Evolutionary conservation across 179 eudicot genomes (phyloP), one percentile per base, ranked within the genome.

Genomic region (Silene coronaria): DNA sequence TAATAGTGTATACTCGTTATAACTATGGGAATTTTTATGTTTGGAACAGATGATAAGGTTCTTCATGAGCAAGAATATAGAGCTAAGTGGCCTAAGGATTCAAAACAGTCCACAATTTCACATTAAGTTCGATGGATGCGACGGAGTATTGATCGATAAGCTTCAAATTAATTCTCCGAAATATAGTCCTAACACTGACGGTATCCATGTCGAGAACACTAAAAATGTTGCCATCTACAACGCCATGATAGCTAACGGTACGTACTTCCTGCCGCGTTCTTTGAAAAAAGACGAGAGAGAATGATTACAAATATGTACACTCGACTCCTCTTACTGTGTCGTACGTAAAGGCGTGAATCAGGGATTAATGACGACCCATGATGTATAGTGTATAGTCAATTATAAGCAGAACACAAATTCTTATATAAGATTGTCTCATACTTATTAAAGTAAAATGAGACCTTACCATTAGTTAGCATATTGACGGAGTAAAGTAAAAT

Each of bases 91-190:
- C 13, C 46, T 95, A 71, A 75, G 97, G 59, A 88, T 95, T 61
- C 96, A 89, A 78, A 95, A 95, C 78, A 91, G 99, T 71, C 99
- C 99, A 2, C 85, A 86, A 69, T 95, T 95, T 86, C 99, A 95
- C 84, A 82, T 95, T 80, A 95, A 95, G 78, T 95, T 95, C 42
- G 99, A 95, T 67, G 99, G 97, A 6, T 95, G 99, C 61, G 84
- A 91, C 75, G 97, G 96, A 6, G 97, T 95, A 1, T 67, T 71
- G 55, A 93, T 95, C 55, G 88, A 95, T 59, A 89, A 84, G 80
- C 53, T 95, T 27, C 92, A 96, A 59, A 95, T 95, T 17, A 84
- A 90, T 67, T 89, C 99, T 0, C 99, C 99, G 0, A 85, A 88
- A 70, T 83, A 76, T 51, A 95, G 99, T 79, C 99, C 99, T 75